A percentile compares a stretch with the other conserved stretches of the same genome.
phyloP scores from a whole-genome alignment of 805 yeast species.

The Saturnispora silvae region DNA sequence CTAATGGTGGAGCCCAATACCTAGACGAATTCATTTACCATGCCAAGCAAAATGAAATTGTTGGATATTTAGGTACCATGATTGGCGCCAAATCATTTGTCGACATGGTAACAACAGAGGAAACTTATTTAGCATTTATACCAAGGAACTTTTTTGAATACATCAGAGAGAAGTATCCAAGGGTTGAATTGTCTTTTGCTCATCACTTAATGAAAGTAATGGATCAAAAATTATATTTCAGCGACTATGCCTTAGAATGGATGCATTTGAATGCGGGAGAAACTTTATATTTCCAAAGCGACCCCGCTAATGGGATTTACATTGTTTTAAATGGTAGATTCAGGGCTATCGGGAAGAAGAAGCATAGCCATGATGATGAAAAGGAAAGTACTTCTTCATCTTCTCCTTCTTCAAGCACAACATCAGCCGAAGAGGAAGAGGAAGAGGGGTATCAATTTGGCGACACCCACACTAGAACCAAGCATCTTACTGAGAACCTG shows the following conservation, averaged over 20 bases:
- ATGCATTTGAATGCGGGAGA: conserved; percentile 83
- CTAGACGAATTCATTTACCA: conserved; percentile 39
- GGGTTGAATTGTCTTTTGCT: conserved; percentile 69
- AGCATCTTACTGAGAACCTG: too few relatives aligned
- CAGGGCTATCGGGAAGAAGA: conserved; percentile 38
- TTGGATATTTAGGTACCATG: conserved; percentile 76
- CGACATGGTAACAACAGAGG: conserved; percentile 50
- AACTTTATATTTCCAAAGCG: conserved; percentile 69
- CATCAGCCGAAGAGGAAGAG: too few relatives aligned
- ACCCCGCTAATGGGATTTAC: conserved; percentile 82
- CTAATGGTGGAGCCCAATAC: conserved; percentile 4
- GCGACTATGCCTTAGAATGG: conserved; percentile 95
- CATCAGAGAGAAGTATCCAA: conserved; percentile 65
- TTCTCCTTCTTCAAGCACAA: too few relatives aligned
- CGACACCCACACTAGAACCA: too few relatives aligned
- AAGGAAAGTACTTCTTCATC: too few relatives aligned
- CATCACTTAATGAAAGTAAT: conserved; percentile 56
- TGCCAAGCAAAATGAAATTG: conserved; percentile 68
- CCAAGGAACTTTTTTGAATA: conserved; percentile 52
- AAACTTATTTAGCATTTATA: conserved; percentile 61
- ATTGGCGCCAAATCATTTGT: conserved; percentile 74
- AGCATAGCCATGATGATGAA: too few relatives aligned
- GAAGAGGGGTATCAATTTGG: too few relatives aligned
- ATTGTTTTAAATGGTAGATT: conserved; percentile 83
- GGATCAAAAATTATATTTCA: conserved; percentile 54